Base-by-base conservation (phyloP, 2,329 filamentous ascomycete species). In the Diaporthe sp. region DNA sequence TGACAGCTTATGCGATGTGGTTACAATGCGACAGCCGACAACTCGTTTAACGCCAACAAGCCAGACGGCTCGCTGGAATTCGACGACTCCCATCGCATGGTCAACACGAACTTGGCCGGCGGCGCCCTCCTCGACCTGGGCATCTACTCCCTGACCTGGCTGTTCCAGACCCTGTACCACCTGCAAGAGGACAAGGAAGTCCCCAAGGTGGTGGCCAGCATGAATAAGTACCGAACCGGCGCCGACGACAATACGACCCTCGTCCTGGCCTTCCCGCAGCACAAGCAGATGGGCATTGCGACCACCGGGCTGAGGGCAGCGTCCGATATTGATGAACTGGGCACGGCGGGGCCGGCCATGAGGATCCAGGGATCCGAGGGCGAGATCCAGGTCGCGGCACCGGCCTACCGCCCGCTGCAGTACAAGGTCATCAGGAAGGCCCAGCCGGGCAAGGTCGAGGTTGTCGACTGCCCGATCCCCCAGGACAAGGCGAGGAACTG, bases 81-180 rank as follows among this genome's bases (percentile, higher is more conserved):
- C 76, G 86, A 89, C 55, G 89, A 92, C 80, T 86, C 88, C 70
- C 88, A 95, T 85, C 92, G 95, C 72, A 95, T 98, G 89, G 88
- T 98, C 77, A 97, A 97, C 84, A 88, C 89, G 28, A 93, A 96
- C 80, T 88, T 98, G 60, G 95, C 95, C 0, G 95, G 95, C 42
- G 95, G 95, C 72, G 93, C 93, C 2, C 86, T 97, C 73, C 89
- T 98, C 70, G 95, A 98, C 84, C 87, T 98, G 75, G 95, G 95
- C 77, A 94, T 98, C 84, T 98, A 98, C 86, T 91, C 94, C 62
- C 85, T 98, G 77, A 97, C 95, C 44, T 98, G 95, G 95, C 90
- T 97, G 68, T 97, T 96, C 89, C 95, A 98, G 85, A 93, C 93
- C 60, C 89, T 98, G 39, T 98, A 98, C 85, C 94, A 95, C 83